Conservation (phyloP, 495 filamentous ascomycete genomes). For the Xylaria acuta region DNA sequence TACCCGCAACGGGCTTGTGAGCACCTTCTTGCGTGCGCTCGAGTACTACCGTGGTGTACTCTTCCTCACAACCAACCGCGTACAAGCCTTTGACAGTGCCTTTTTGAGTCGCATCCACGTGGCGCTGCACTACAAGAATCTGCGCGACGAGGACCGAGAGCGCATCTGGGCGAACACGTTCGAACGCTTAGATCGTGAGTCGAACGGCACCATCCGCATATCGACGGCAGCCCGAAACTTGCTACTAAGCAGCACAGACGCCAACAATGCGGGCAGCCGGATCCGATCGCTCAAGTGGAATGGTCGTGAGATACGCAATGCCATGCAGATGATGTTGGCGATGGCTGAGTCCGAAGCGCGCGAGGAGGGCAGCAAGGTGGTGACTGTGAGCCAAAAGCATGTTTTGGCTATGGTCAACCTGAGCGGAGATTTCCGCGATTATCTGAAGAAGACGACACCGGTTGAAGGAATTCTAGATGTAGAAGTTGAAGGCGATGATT, state of each 20-base stretch:
- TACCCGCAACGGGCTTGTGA: conserved; percentile 59
- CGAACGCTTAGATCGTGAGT: conserved; percentile 24
- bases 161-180: conserved; percentile 45
- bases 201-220: conserved; percentile 5
- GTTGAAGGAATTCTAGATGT: conserved; percentile 17
- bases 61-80: conserved; percentile 56
- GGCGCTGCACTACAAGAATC: conserved; percentile 40
- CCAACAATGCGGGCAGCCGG: neutral
- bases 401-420: conserved; percentile 39
- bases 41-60: conserved; percentile 63
- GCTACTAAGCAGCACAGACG: conserved; percentile 4
- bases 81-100: conserved; percentile 43
- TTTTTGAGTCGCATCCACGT: conserved; percentile 44
- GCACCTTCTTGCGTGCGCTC: conserved; percentile 59
- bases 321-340: conserved; percentile 46
- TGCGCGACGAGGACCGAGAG: conserved; percentile 36
- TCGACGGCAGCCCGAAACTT: conserved; percentile 6
- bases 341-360: conserved; percentile 46
- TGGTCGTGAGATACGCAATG: conserved; percentile 31
- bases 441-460: conserved; percentile 27
- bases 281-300: conserved; percentile 29
- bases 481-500: conserved; percentile 12
- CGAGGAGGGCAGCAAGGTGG: conserved; percentile 28
- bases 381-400: conserved; percentile 22
- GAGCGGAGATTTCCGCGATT: conserved; percentile 42